These are phyloP conservation scores for Colletotrichum paranaense DNA, from an alignment of 2,329 filamentous ascomycete species.

Conservation along the genomic window DNA sequence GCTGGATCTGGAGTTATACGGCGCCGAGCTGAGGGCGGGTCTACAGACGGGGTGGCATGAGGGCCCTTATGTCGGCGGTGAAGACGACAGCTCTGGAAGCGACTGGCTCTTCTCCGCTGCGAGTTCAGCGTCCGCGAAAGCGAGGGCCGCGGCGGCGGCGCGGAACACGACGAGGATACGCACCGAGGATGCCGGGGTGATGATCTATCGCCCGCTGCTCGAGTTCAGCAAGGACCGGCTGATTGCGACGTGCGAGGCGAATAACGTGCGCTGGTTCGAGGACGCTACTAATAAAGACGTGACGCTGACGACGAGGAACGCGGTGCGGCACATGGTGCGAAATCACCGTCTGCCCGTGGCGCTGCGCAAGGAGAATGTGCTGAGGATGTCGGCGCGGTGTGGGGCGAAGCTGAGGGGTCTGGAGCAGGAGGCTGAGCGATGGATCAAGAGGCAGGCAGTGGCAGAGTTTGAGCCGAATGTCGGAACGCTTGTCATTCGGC, in stretches of 20 bases:
- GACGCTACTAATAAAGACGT: conserved; percentile 85
- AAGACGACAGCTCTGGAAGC: conserved; percentile 19
- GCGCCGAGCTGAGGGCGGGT: conserved; percentile 30
- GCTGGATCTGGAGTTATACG: conserved; percentile 43
- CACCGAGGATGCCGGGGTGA: conserved; percentile 74
- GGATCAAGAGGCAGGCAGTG: conserved; percentile 60
- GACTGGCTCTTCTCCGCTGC: conserved; percentile 25
- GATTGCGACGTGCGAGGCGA: conserved; percentile 78
- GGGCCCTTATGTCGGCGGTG: conserved; percentile 36
- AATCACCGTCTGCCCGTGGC: conserved; percentile 74
- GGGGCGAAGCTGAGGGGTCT: conserved; percentile 54
- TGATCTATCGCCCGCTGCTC: conserved; percentile 76
- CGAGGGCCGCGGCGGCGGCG: conserved; percentile 22
- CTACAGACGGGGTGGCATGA: conserved; percentile 34
- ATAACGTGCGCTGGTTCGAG: conserved; percentile 80
- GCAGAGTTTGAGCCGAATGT: conserved; percentile 58
- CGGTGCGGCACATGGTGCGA: conserved; percentile 75
- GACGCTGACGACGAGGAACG: conserved; percentile 83
- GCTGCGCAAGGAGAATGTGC: conserved; percentile 72
- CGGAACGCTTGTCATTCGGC: conserved; percentile 59
- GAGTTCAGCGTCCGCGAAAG: conserved; percentile 34
- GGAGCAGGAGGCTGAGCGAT: conserved; percentile 65
- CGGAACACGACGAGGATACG: conserved; percentile 40
- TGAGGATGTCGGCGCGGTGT: conserved; percentile 68
- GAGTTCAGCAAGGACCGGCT: conserved; percentile 78